phyloP scores from a whole-genome alignment of 192 early-diverging fungal species.

The Thamnidium elegans region DNA sequence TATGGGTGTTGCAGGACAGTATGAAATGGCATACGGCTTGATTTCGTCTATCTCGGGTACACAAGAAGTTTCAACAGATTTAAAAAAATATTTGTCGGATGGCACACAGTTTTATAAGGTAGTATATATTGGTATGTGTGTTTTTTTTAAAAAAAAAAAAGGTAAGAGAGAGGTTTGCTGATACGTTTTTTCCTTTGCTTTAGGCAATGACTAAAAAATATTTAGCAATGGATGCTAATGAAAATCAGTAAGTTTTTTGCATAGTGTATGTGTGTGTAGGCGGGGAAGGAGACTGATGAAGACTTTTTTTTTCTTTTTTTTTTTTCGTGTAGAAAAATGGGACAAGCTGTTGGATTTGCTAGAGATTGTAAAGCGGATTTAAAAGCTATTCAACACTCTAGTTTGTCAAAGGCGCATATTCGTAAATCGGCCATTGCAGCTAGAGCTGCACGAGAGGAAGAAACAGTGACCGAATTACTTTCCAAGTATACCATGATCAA shows the following conservation, averaged over 20 bases:
- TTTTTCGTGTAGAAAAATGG: conserved; percentile 42
- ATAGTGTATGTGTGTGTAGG: too few species aligned
- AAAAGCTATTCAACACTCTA: conserved; percentile 41
- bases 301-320: not conserved
- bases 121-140: not conserved
- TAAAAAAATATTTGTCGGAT: conserved; percentile 51
- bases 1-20: conserved; percentile 53
- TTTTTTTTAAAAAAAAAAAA: not conserved
- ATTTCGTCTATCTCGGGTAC: conserved; percentile 49
- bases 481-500: conserved; percentile 46
- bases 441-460: conserved; percentile 47
- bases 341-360: conserved; percentile 57
- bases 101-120: conserved; percentile 47
- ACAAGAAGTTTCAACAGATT: conserved; percentile 51
- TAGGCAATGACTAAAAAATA: conserved; percentile 53
- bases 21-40: conserved; percentile 56
- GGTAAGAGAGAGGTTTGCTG: too few species aligned
- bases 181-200: conserved; percentile 5
- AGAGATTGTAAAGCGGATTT: conserved; percentile 44
- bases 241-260: conserved; percentile 49
- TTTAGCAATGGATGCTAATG: conserved; percentile 56
- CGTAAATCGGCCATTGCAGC: conserved; percentile 37
- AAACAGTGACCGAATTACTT: conserved; percentile 41
- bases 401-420: conserved; percentile 38
- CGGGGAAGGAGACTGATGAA: not conserved